These are phyloP conservation scores for Clavispora carvajalis DNA, from an alignment of 805 yeast genomes.

Conservation along the genomic window DNA sequence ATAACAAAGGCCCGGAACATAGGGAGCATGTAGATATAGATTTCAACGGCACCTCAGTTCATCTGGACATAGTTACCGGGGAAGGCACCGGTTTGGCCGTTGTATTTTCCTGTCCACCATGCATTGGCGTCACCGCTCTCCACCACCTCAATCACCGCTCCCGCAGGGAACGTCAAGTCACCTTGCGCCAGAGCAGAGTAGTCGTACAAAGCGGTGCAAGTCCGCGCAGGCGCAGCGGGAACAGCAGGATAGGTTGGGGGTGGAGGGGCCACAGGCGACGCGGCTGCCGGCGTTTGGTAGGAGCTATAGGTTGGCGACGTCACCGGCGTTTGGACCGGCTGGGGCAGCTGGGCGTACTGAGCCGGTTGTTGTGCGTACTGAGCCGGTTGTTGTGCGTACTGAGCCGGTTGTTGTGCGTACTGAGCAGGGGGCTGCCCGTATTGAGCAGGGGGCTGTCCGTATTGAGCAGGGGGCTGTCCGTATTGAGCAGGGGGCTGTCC, in stretches of 20 bases:
- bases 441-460: not conserved
- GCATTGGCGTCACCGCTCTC: constrained; percentile 87
- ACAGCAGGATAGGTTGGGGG: constrained; percentile 27
- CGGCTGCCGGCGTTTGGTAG: constrained; percentile 4
- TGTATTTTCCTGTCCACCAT: constrained; percentile 94
- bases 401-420: not conserved
- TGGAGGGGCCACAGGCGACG: constrained; percentile 8
- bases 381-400: not conserved
- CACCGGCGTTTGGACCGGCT: constrained; percentile 22
- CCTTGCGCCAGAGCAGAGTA: constrained; percentile 92
- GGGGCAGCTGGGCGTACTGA: not conserved
- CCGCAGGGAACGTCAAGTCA: constrained; percentile 82
- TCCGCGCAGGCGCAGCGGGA: constrained; percentile 26
- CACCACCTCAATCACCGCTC: constrained; percentile 76
- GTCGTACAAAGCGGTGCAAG: constrained; percentile 88
- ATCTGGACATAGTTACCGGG: constrained; percentile 95
- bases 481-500: not conserved
- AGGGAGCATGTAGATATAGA: not conserved
- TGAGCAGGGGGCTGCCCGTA: not conserved
- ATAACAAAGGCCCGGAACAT: not conserved
- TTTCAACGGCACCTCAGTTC: constrained; percentile 22
- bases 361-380: not conserved
- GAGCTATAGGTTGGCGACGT: constrained; percentile 2
- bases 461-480: not conserved
- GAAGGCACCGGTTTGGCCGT: constrained; percentile 86